A percentile compares a stretch with the other conserved stretches of the same genome.
These are phyloP conservation scores for Suillus decipiens DNA, from an alignment of 768 basidiomycete genomes.

Conservation along the genomic window DNA sequence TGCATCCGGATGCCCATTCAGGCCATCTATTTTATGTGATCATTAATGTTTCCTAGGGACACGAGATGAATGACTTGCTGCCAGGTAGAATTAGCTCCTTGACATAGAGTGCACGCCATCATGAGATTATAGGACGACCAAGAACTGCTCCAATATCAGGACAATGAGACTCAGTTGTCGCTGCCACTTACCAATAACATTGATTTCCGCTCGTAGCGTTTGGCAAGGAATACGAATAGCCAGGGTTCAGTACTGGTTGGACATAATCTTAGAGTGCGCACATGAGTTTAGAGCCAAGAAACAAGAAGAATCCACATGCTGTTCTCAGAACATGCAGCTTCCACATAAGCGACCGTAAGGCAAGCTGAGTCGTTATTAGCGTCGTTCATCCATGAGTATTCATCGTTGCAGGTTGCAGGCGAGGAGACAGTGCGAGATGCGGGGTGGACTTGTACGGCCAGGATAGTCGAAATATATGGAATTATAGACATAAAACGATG, in stretches of 20 bases:
- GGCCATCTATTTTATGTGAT: slow-evolving; percentile 25
- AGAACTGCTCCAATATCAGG: slow-evolving; percentile 37
- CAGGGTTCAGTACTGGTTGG: slow-evolving; percentile 24
- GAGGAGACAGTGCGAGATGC: slow-evolving; percentile 15
- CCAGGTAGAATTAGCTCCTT: slow-evolving; percentile 26
- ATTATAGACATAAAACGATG: background rate
- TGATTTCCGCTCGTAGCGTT: slow-evolving; percentile 23
- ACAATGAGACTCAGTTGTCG: background rate
- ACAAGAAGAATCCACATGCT: slow-evolving; percentile 16
- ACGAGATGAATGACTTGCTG: slow-evolving; percentile 31
- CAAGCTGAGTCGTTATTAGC: slow-evolving; percentile 20
- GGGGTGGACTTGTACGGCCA: slow-evolving; percentile 15
- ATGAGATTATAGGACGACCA: slow-evolving; percentile 60
- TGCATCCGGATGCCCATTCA: slow-evolving; percentile 5
- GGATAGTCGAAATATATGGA: background rate
- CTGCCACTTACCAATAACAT: slow-evolving; percentile 30
- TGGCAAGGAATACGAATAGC: slow-evolving; percentile 25
- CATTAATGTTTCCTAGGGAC: background rate
- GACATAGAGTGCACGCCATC: slow-evolving; percentile 53
- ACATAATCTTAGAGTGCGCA: slow-evolving; percentile 19
- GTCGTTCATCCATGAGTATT: slow-evolving; percentile 30
- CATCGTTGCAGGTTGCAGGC: slow-evolving; percentile 17
- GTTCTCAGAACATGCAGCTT: slow-evolving; percentile 30
- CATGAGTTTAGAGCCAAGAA: background rate
- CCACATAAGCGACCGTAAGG: slow-evolving; percentile 30